Percentiles rank a stretch among this genome's conserved stretches.
These are phyloP conservation scores for Sindora glabra DNA, from an alignment of 306 rosid genomes.

Conservation along the genomic window DNA sequence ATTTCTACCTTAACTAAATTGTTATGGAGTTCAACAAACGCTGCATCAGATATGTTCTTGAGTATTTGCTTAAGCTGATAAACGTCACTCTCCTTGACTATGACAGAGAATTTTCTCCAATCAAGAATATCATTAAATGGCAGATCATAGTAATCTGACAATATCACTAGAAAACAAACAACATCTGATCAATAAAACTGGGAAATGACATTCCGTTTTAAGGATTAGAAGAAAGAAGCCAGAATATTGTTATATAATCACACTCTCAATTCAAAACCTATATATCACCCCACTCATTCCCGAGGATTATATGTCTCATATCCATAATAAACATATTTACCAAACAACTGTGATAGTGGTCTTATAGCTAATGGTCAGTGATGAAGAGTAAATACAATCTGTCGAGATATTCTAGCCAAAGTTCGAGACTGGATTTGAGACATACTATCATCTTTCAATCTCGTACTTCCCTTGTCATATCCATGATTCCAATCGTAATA, in stretches of 20 bases:
- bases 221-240: background rate
- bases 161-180: constrained; percentile 66
- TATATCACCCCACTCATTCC: background rate
- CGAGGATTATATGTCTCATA: background rate
- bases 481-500: too few relatives aligned
- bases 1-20: constrained; percentile 66
- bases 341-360: background rate
- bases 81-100: constrained; percentile 77
- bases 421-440: constrained; percentile 7
- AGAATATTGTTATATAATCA: background rate
- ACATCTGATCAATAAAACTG: constrained; percentile 14
- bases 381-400: background rate
- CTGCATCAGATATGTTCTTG: constrained; percentile 51
- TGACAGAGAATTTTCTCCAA: constrained; percentile 75
- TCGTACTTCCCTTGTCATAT: background rate
- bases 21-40: constrained; percentile 62
- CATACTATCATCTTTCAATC: constrained; percentile 1
- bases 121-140: constrained; percentile 94
- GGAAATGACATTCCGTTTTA: constrained; percentile 9
- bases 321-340: background rate
- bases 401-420: too few relatives aligned
- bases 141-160: constrained; percentile 86
- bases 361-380: background rate
- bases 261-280: background rate
- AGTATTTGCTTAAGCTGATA: constrained; percentile 85